Base-by-base conservation (phyloP, 83 land plant genomes). In the Larix sibirica region DNA sequence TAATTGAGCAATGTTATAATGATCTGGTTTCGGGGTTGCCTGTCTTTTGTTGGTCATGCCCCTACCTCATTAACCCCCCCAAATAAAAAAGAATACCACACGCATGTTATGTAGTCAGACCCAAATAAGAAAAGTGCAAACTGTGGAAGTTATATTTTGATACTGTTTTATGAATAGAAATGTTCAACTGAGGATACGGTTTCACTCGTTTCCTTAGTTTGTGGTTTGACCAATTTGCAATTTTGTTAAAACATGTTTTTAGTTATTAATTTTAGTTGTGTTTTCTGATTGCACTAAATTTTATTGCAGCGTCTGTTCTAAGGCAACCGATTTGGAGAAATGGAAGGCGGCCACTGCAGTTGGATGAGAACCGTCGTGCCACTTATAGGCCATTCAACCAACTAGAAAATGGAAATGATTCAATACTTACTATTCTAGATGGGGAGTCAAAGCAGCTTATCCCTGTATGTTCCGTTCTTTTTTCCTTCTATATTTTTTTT, bases 291-390 rank as follows among this genome's bases (percentile, higher is more conserved):
- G 42, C 10, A 12, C 40, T 62, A 74, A 59, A 13, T 62, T 77
- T 61, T 81, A 28, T 68, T 85, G 62, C 75, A 92, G 95, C 89
- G 62, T 86, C 88, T 63, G 80, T 78, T 42, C 59, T 82, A 62
- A 93, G 82, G 79, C 86, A 76, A 23, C 50, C 62, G 47, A 21
- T 86, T 23, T 56, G 69, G 61, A 95, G 85, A 86, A 80, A 85
- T 79, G 91, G 91, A 36, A 93, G 90, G 79, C 90, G 91, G 77
- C 87, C 85, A n/a, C 31, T 83, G 81, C 83, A 87, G 26, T 33
- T 80, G 14, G 94, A 94, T 24, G 98, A 95, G 77, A 89, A 89
- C 61, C 94, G 92, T 58, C 91, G 98, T 6, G 82, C 86, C 73
- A 85, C 98, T 47, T 95, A 89, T 75, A 86, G 74, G 79, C 92